Base-by-base conservation (phyloP, 2,329 filamentous ascomycete genomes). In the Pezicula rhizophila region DNA sequence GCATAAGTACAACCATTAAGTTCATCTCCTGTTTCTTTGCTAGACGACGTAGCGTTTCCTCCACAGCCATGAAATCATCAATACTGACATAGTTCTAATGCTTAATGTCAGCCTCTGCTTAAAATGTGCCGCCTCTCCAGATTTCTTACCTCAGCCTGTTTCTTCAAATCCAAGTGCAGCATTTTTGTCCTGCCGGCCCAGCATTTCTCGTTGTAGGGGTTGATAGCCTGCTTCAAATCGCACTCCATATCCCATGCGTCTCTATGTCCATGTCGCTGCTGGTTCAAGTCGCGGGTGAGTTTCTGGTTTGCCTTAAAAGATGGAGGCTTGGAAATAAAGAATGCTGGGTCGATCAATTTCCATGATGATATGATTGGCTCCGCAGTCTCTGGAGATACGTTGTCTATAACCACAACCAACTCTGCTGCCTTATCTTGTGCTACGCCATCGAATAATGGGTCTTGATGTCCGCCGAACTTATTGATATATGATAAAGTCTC, bases 361-460 rank as follows among this genome's bases (percentile, higher is more conserved):
- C 74, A 65, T 7, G 72, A 67, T n/a, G 70, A 66, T 48, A 72
- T 68, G 20, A 77, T 48, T 37, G 62, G 55, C 45, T 64, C 57
- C 45, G 72, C 68, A 42, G 76, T 72, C 38, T 70, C 60, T 14
- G 68, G 57, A 15, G 70, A 74, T 65, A 77, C 69, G 59, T 82
- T 79, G 60, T 84, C 75, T 45, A 85, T 68, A 56, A 80, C 65
- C 45, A 85, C 67, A 23, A 86, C 66, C 35, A 86, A 71, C 64
- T 87, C 81, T 53, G 59, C 25, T 49, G 50, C 48, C 47, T 57
- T 52, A 25, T 60, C 52, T 37, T 49, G 42, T 25, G 44, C 38
- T 18, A 23, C 38, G 66, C 51, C 66, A 40, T 65, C 66, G 57
- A 87, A 82, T 31, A 87, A 67, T 17, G 71, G 64, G 47, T 68